These are phyloP conservation scores for Sugiyamaella castrensis DNA, from an alignment of 1,139 yeast species.

Conservation along the genomic window DNA sequence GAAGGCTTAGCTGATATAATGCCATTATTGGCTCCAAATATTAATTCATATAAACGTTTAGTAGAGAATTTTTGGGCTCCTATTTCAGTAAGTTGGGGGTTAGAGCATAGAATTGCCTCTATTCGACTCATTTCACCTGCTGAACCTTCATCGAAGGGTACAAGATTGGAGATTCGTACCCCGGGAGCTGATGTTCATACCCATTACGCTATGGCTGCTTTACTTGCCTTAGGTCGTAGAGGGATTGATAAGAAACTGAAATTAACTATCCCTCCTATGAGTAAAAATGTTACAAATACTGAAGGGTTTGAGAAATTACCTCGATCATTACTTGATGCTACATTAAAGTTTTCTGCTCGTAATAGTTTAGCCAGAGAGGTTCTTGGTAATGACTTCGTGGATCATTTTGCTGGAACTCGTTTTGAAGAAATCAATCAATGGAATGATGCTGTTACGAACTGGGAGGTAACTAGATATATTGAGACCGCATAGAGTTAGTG, in stretches of 20 bases:
- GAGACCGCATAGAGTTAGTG: slow-evolving; percentile 39
- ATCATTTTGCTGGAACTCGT: slow-evolving; percentile 38
- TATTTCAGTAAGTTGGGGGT: slow-evolving; percentile 40
- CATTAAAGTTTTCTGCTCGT: slow-evolving; percentile 31
- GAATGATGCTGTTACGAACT: slow-evolving; percentile 39
- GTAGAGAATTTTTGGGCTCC: slow-evolving; percentile 43
- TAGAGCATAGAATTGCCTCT: slow-evolving; percentile 40
- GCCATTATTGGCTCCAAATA: slow-evolving; percentile 40
- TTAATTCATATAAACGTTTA: slow-evolving; percentile 40
- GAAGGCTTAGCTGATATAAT: slow-evolving; percentile 37
- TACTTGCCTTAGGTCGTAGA: slow-evolving; percentile 37
- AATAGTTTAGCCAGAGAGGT: slow-evolving; percentile 36
- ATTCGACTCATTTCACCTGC: slow-evolving; percentile 37
- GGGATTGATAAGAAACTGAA: slow-evolving; percentile 34
- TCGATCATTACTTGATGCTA: slow-evolving; percentile 32
- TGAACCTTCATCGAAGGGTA: slow-evolving; percentile 31
- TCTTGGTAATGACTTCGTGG: slow-evolving; percentile 39
- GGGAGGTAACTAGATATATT: slow-evolving; percentile 39
- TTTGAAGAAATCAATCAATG: slow-evolving; percentile 34
- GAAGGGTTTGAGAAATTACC: slow-evolving; percentile 33
- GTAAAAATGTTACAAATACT: slow-evolving; percentile 19
- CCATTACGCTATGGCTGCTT: slow-evolving; percentile 39
- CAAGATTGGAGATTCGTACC: slow-evolving; percentile 39
- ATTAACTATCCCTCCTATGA: slow-evolving; percentile 36
- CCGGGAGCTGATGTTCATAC: slow-evolving; percentile 42